Conservation (phyloP, 1,139 yeast genomes). For the Candida dubliniensis region DNA sequence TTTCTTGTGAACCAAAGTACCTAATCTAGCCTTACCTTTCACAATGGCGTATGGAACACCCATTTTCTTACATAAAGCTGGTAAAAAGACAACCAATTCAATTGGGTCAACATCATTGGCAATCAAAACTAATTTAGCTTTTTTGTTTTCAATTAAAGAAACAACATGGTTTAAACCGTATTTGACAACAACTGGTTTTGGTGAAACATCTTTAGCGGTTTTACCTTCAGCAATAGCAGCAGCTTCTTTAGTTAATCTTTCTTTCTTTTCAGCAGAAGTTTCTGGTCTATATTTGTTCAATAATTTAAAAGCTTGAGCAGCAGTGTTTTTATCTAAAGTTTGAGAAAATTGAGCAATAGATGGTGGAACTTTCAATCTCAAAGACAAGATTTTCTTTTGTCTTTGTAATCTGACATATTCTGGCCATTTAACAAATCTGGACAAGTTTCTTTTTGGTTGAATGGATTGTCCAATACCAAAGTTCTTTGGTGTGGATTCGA, state of each 20-base stretch:
- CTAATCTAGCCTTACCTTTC: slow-evolving; percentile 98
- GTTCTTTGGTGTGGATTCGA: slow-evolving; percentile 83
- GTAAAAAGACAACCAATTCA: slow-evolving; percentile 93
- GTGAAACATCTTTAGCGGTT: slow-evolving; percentile 91
- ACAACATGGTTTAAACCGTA: slow-evolving; percentile 99
- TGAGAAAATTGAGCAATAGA: slow-evolving; percentile 94
- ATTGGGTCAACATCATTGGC: slow-evolving; percentile 99
- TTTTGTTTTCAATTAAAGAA: slow-evolving; percentile 94
- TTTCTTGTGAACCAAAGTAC: slow-evolving; percentile 96
- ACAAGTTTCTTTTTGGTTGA: slow-evolving; percentile 94
- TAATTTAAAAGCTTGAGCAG: slow-evolving; percentile 92
- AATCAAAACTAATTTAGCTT: slow-evolving; percentile 93
- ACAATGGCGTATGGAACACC: slow-evolving; percentile 98
- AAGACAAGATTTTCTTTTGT: slow-evolving; percentile 91
- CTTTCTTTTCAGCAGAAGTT: slow-evolving; percentile 95
- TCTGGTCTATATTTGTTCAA: slow-evolving; percentile 99
- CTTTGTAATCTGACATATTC: slow-evolving; percentile 87
- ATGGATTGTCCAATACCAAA: slow-evolving; percentile 94
- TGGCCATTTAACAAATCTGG: slow-evolving; percentile 98
- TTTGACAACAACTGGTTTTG: slow-evolving; percentile 94
- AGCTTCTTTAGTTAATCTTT: slow-evolving; percentile 97
- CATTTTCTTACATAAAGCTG: slow-evolving; percentile 98
- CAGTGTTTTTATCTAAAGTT: slow-evolving; percentile 97
- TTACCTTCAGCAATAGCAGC: slow-evolving; percentile 98
- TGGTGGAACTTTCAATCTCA: slow-evolving; percentile 99